phyloP scores from a whole-genome alignment of 2,329 filamentous ascomycete species.

The Fusarium neocosmosporiellum region DNA sequence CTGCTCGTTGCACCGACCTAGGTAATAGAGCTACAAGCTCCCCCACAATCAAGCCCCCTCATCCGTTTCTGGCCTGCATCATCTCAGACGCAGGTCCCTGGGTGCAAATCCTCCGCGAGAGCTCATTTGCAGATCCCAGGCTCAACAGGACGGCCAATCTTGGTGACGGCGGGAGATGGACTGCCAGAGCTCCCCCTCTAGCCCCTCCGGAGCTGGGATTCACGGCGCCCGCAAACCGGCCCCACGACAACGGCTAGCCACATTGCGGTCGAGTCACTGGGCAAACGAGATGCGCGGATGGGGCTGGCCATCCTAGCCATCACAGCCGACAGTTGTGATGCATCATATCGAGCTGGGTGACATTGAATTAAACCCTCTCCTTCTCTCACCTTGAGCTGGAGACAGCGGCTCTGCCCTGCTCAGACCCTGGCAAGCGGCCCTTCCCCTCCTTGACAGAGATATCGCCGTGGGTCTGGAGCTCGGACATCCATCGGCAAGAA shows the following conservation, averaged over 20 bases:
- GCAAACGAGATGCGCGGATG: constrained; percentile 12
- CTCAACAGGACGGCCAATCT: constrained; percentile 21
- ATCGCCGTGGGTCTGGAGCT: constrained; percentile 34
- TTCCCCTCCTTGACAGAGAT: constrained; percentile 23
- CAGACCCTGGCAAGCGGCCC: constrained; percentile 24
- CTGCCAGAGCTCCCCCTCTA: constrained; percentile 19
- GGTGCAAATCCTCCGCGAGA: constrained; percentile 32
- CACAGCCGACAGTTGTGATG: constrained; percentile 6
- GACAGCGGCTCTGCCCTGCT: constrained; percentile 1
- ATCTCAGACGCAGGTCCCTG: constrained; percentile 39
- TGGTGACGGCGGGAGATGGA: constrained; percentile 10
- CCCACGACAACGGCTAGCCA: constrained; percentile 37
- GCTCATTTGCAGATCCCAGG: constrained; percentile 31
- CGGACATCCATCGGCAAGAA: constrained; percentile 32
- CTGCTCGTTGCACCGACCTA: constrained; percentile 17
- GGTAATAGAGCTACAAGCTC: constrained; percentile 15
- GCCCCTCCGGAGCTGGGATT: constrained; percentile 9
- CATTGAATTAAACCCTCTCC: neutral
- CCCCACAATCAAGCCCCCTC: constrained; percentile 23
- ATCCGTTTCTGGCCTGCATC: constrained; percentile 21
- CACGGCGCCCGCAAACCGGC: constrained; percentile 10
- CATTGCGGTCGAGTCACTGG: constrained; percentile 34
- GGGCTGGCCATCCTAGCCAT: constrained; percentile 5
- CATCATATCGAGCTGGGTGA: constrained; percentile 1
- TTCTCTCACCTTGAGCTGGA: constrained; percentile 1